These are phyloP conservation scores for Sporothrix curviconia DNA, from an alignment of 2,329 filamentous ascomycete genomes.

Conservation along the genomic window DNA sequence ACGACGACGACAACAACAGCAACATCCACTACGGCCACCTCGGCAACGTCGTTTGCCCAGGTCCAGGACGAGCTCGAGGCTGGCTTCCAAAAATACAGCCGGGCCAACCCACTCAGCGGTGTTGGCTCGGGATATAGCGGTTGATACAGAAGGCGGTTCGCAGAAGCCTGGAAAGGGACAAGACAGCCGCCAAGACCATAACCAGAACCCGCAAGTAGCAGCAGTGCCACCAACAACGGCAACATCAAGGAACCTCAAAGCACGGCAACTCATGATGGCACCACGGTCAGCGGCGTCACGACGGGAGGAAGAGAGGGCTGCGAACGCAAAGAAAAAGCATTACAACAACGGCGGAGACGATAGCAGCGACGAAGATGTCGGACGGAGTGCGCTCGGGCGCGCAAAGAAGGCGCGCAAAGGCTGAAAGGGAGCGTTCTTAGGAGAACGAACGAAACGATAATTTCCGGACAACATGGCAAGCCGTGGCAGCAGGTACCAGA, in stretches of 20 bases:
- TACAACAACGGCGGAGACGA: conserved; percentile 7
- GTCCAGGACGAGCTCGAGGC: conserved; percentile 15
- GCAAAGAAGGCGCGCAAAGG: conserved; percentile 14
- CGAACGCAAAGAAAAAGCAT: neutral
- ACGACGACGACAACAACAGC: neutral
- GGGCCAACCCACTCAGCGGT: conserved; percentile 14
- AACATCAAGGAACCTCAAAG: conserved; percentile 3
- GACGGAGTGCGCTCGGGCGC: conserved; percentile 26
- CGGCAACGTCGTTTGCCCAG: neutral
- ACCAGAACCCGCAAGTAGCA: neutral
- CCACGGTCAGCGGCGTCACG: neutral
- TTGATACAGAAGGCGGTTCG: neutral
- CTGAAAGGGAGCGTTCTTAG: neutral
- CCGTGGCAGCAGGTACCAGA: neutral
- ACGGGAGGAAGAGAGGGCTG: neutral
- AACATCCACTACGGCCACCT: no score
- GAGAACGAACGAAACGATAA: neutral
- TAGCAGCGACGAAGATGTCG: conserved; percentile 28
- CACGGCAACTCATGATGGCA: conserved; percentile 14
- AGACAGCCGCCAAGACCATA: neutral
- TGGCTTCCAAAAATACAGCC: conserved; percentile 12
- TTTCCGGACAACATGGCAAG: neutral
- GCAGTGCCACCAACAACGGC: neutral
- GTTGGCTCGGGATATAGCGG: neutral
- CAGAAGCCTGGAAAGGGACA: neutral